Conservation (phyloP, 2,329 filamentous ascomycete genomes). For the Lomentospora prolificans region DNA sequence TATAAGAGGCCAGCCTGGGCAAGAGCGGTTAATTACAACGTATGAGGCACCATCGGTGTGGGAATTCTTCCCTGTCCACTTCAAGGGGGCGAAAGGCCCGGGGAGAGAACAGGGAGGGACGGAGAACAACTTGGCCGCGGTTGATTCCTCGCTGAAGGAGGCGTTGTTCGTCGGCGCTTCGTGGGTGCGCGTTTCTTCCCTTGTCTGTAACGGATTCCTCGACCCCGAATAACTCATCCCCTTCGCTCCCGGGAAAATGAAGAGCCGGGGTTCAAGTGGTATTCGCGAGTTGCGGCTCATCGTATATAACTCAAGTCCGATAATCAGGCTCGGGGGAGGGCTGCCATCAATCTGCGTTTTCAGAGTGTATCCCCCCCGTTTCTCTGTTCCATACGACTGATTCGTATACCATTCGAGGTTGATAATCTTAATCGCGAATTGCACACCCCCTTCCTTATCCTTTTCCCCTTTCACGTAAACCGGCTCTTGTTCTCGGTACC, state of each 20-base stretch:
- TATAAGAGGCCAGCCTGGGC: neutral
- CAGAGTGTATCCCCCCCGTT: too few species aligned
- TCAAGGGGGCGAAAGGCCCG: neutral
- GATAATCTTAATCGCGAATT: neutral
- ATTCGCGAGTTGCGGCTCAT: neutral
- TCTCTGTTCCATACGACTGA: neutral
- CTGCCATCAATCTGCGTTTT: neutral
- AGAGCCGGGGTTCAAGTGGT: neutral
- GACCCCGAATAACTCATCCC: too few species aligned
- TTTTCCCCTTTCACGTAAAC: neutral
- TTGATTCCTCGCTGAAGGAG: neutral
- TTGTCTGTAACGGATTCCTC: neutral
- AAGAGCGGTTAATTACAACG: neutral
- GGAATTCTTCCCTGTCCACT: neutral
- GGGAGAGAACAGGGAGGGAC: neutral
- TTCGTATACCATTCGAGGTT: neutral
- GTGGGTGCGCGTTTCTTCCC: neutral
- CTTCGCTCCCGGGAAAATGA: neutral
- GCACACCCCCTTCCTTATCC: neutral
- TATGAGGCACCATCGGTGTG: slow-evolving; percentile 1
- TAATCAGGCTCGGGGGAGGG: neutral
- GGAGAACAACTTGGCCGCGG: neutral
- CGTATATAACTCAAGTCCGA: neutral
- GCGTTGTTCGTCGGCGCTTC: neutral
- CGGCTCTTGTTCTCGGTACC: slow-evolving; percentile 3